Evolutionary conservation across 176 grass and related monocot genomes (phyloP).

Genomic region (Paspalum vaginatum): DNA sequence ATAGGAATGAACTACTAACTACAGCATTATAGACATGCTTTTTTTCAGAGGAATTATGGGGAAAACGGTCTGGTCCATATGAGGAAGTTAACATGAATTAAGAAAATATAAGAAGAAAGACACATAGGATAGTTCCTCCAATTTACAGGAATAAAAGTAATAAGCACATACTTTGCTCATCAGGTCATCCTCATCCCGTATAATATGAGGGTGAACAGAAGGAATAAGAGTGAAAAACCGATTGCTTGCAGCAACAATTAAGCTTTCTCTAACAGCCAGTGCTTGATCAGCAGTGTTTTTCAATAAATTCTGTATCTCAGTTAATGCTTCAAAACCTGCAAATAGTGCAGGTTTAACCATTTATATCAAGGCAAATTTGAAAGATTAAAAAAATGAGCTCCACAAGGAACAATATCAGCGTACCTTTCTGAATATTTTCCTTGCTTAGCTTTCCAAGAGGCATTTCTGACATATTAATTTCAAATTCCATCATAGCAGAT

Average conservation of each 20-base stretch:
- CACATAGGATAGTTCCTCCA: background rate
- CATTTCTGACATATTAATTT: slow-evolving; percentile 99
- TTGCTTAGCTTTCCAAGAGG: slow-evolving; percentile 98
- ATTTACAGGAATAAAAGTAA: slow-evolving; percentile 19
- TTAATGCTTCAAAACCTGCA: slow-evolving; percentile 95
- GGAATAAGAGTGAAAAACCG: slow-evolving; percentile 96
- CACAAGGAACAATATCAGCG: slow-evolving; percentile 20
- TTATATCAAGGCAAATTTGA: slow-evolving; percentile 35
- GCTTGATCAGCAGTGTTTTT: slow-evolving; percentile 53
- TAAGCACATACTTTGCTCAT: slow-evolving; percentile 71
- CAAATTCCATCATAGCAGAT: slow-evolving; percentile 93
- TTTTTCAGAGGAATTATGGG: background rate
- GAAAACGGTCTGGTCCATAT: background rate
- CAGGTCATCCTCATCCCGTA: slow-evolving; percentile 74
- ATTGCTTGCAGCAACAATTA: slow-evolving; percentile 89
- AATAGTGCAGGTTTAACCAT: slow-evolving; percentile 13
- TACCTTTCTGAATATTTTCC: slow-evolving; percentile 90
- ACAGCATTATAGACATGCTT: background rate
- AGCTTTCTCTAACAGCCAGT: slow-evolving; percentile 73
- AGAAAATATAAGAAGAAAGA: background rate
- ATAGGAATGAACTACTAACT: slow-evolving; percentile 2
- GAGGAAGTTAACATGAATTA: slow-evolving; percentile 20
- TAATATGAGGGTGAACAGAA: slow-evolving; percentile 88
- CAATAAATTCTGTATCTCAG: slow-evolving; percentile 90
- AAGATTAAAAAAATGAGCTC: slow-evolving; percentile 11